Evolutionary conservation across 768 basidiomycete species (phyloP).

Genomic region (Amanita molliuscula): DNA sequence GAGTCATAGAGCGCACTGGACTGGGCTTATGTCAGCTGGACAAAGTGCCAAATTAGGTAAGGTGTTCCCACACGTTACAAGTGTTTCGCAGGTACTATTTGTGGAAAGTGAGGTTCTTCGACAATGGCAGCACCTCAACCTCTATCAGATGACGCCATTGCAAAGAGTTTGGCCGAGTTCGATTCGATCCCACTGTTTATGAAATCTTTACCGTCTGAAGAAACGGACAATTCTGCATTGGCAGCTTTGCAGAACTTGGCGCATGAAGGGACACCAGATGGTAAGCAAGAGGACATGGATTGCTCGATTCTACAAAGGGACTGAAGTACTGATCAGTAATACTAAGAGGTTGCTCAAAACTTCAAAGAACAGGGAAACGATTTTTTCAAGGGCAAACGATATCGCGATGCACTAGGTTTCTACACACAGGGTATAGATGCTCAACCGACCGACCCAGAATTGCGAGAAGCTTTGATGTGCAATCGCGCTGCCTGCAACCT

Average conservation of each 20-base stretch:
- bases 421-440: constrained; percentile 88
- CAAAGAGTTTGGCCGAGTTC: constrained; percentile 31
- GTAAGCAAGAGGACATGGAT: constrained; percentile 41
- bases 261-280: constrained; percentile 89
- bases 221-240: constrained; percentile 52
- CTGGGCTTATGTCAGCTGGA: too few species aligned
- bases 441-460: constrained; percentile 49
- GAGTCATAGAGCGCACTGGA: too few species aligned
- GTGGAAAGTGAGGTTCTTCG: too few species aligned
- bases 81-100: too few species aligned
- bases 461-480: constrained; percentile 63
- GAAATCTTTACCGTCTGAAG: constrained; percentile 71
- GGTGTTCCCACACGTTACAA: too few species aligned
- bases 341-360: constrained; percentile 74
- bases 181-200: constrained; percentile 87
- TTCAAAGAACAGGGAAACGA: constrained; percentile 97
- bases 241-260: constrained; percentile 79
- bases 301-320: neutral
- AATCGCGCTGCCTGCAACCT: constrained; percentile 95
- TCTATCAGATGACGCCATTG: constrained; percentile 19
- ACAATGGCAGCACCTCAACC: constrained; percentile 18
- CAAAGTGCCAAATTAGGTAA: too few species aligned
- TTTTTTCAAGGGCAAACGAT: constrained; percentile 80
- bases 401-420: constrained; percentile 80
- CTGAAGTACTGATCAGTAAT: neutral